Base-by-base conservation (phyloP, 192 early-diverging fungal genomes). In the Chytriomyces sp. region DNA sequence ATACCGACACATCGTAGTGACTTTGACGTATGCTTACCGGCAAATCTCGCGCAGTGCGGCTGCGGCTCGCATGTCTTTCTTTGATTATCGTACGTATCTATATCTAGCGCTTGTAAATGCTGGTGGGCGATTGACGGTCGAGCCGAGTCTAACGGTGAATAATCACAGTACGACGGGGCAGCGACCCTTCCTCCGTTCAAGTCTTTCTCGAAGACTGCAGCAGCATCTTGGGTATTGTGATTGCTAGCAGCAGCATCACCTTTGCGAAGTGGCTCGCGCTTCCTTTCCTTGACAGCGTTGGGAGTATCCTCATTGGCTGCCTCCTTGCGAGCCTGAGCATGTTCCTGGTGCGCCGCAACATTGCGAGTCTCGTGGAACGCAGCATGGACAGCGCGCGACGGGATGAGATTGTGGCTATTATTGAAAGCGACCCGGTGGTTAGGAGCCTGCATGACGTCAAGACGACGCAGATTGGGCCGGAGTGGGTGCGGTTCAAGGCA, bases 401-500 rank as follows among this genome's bases (percentile, higher is more conserved):
- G 55, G 59, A 64, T 22, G 72, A 81, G 31, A 80, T 88, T 63
- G 81, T 88, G 22, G 64, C 39, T 41, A 59, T 80, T 22, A 64
- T 88, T 49, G 79, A 81, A 44, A 32, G 36, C 28, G 85, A 87
- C 79, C 85, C 86, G 3, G 73, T 88, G 22, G 79, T 85, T 19
- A 82, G 69, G 59, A 79, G 78, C 4, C 80, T 88, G n/a, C 85
- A 88, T 49, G 86, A 88, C 66, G 79, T 88, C 1, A 88, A 88
- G 59, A 80, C 86, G 3, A 83, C 81, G 3, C 59, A 77, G 38
- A 61, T 85, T 28, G 82, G 85, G 22, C 65, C 76, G 4, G 83
- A 88, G 14, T 81, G 79, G 75, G 80, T 78, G 26, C 81, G 86
- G 14, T 87, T 87, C 63, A 87, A 87, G 54, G 81, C 86, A 36